Base-by-base conservation (phyloP, 2,329 filamentous ascomycete species). In the Ophiostoma australiae region DNA sequence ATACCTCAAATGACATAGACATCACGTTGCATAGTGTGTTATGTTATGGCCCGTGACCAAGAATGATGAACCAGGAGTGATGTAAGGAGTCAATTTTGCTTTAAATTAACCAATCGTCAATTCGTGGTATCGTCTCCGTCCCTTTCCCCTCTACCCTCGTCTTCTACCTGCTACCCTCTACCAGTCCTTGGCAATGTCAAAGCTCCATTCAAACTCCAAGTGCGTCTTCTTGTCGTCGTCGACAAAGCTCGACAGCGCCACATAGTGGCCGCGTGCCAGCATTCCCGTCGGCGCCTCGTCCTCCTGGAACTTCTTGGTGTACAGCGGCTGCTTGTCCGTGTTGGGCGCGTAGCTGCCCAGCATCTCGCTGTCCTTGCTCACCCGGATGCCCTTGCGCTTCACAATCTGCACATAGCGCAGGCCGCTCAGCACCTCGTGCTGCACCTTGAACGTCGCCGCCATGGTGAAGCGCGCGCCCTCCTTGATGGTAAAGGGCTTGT, bases 151-250 rank as follows among this genome's bases (percentile, higher is more conserved):
- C 23, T n/a, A 23, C 8, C 17, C 37, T 23, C 27, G 31, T 23
- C 2, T 11, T n/a, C 15, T 3, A 6, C 13, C 23, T 1, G 4
- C 27, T 39, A 20, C 2, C 27, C 8, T 48, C 27, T 89, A 92
- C 95, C 95, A 98, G 80, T 97, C 92, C 87, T 98, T 99, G 82
- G 91, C 87, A 80, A 99, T 97, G 78, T 97, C 91, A 78, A 99
- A 98, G 73, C 90, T 89, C 95, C 95, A 99, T 77, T 97, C 91
- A 80, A 99, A 99, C 79, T 90, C 86, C 74, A 99, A 85, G 81
- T 99, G 94, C 74, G 87, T 90, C 81, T 93, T 89, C 80, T 95
- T 90, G 83, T 99, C 95, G 78, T 99, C 95, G 79, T 99, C 95
- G 73, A 97, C 87, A 80, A 99, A 99, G 81, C 89, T 93, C 75